Evolutionary conservation across 2,329 filamentous ascomycete species (phyloP).

Genomic region (Cryoendolithus antarcticus): DNA sequence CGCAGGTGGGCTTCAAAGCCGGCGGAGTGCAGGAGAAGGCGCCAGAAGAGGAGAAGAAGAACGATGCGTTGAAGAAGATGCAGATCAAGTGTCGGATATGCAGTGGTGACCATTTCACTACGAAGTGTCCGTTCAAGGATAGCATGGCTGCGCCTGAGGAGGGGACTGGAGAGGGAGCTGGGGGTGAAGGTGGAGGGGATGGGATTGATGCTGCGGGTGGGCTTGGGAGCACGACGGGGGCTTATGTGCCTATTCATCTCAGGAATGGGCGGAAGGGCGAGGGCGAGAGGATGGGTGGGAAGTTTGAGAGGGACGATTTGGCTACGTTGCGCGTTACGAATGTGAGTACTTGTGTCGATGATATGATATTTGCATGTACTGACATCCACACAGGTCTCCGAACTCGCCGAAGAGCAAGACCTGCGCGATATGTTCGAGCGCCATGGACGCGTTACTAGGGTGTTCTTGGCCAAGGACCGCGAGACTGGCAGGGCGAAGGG

Average conservation of each 20-base stretch:
- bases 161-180: slow-evolving; percentile 32
- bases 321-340: slow-evolving; percentile 96
- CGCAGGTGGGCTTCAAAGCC: slow-evolving; percentile 85
- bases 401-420: slow-evolving; percentile 93
- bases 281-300: slow-evolving; percentile 80
- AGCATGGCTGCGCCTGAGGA: slow-evolving; percentile 78
- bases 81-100: slow-evolving; percentile 99
- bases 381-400: slow-evolving; percentile 56
- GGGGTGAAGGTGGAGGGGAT: slow-evolving; percentile 30
- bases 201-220: slow-evolving; percentile 32
- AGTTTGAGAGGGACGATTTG: slow-evolving; percentile 92
- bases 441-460: slow-evolving; percentile 89
- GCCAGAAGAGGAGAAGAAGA: slow-evolving; percentile 59
- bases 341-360: slow-evolving; percentile 44
- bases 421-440: slow-evolving; percentile 96
- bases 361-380: slow-evolving; percentile 10
- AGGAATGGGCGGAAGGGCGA: slow-evolving; percentile 57
- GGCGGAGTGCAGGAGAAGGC: slow-evolving; percentile 64
- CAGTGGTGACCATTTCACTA: slow-evolving; percentile 97
- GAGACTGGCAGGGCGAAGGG: slow-evolving; percentile 95
- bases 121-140: slow-evolving; percentile 98
- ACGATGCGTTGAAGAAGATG: slow-evolving; percentile 78
- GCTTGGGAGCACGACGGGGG: slow-evolving; percentile 56
- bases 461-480: slow-evolving; percentile 95
- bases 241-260: slow-evolving; percentile 89